These are phyloP conservation scores for Aspergillus udagawae DNA, from an alignment of 2,329 filamentous ascomycete genomes.

Conservation along the genomic window DNA sequence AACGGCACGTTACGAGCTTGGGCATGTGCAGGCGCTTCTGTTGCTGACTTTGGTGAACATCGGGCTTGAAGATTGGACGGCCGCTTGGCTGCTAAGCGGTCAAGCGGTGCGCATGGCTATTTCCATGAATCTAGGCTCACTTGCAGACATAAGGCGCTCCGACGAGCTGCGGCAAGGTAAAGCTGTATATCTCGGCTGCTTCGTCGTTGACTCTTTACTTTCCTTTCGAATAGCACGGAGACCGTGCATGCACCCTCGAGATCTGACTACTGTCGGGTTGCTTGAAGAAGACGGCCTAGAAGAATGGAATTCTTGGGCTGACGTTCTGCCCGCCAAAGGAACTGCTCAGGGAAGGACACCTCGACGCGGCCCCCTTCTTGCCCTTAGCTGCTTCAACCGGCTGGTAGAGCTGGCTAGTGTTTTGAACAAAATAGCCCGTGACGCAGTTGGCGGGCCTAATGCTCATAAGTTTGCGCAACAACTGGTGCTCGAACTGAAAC, in stretches of 20 bases:
- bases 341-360: constrained; percentile 26
- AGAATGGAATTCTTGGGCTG: constrained; percentile 70
- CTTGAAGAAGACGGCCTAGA: constrained; percentile 65
- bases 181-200: constrained; percentile 50
- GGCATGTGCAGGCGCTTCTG: constrained; percentile 43
- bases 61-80: constrained; percentile 42
- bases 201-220: constrained; percentile 51
- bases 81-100: constrained; percentile 53
- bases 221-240: constrained; percentile 45
- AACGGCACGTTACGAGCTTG: constrained; percentile 36
- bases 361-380: constrained; percentile 38
- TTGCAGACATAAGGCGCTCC: constrained; percentile 23
- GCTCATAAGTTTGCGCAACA: constrained; percentile 30
- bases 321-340: constrained; percentile 37
- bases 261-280: constrained; percentile 46
- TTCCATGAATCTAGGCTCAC: constrained; percentile 32
- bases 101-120: constrained; percentile 48
- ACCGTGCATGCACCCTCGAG: constrained; percentile 45
- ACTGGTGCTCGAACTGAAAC: constrained; percentile 32
- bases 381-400: constrained; percentile 52
- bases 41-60: constrained; percentile 50
- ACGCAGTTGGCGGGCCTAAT: constrained; percentile 26
- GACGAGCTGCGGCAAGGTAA: constrained; percentile 35
- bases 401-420: constrained; percentile 41
- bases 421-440: constrained; percentile 33